Evolutionary conservation across 1,284 basidiomycete species (phyloP).

Genomic region (Tilletia setariae): DNA sequence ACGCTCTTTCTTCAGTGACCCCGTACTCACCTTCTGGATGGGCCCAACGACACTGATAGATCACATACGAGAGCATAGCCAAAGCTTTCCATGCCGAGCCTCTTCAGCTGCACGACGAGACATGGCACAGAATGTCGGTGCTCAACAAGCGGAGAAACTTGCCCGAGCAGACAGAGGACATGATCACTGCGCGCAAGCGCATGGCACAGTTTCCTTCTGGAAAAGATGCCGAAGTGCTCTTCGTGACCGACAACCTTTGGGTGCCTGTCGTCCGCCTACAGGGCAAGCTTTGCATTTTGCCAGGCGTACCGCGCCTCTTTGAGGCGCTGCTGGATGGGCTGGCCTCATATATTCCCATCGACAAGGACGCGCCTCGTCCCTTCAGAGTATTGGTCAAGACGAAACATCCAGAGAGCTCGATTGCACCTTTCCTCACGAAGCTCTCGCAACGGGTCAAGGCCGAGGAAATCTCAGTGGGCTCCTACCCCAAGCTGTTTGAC

Average conservation of each 20-base stretch:
- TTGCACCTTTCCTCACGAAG: constrained; percentile 78
- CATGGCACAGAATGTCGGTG: constrained; percentile 71
- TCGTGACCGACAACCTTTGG: constrained; percentile 60
- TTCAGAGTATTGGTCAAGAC: constrained; percentile 57
- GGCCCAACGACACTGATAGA: constrained; percentile 48
- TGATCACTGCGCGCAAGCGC: constrained; percentile 41
- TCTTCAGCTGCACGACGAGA: constrained; percentile 75
- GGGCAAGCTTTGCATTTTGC: constrained; percentile 81
- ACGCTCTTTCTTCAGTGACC: neutral
- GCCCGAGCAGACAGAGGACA: constrained; percentile 64
- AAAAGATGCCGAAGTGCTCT: constrained; percentile 40
- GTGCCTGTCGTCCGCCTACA: constrained; percentile 79
- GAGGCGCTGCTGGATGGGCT: constrained; percentile 58
- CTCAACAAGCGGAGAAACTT: constrained; percentile 64
- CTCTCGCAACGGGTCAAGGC: constrained; percentile 72
- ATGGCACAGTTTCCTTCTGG: constrained; percentile 47
- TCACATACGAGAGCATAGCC: constrained; percentile 81
- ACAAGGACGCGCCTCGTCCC: constrained; percentile 34
- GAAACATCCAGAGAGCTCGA: constrained; percentile 68
- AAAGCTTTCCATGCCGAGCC: constrained; percentile 68
- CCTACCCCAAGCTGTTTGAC: constrained; percentile 56
- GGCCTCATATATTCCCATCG: constrained; percentile 60
- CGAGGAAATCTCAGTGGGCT: constrained; percentile 77
- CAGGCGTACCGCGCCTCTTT: constrained; percentile 83
- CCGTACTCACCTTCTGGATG: neutral